These are phyloP conservation scores for Neofusicoccum cordaticola DNA, from an alignment of 2,329 filamentous ascomycete genomes.

Conservation along the genomic window DNA sequence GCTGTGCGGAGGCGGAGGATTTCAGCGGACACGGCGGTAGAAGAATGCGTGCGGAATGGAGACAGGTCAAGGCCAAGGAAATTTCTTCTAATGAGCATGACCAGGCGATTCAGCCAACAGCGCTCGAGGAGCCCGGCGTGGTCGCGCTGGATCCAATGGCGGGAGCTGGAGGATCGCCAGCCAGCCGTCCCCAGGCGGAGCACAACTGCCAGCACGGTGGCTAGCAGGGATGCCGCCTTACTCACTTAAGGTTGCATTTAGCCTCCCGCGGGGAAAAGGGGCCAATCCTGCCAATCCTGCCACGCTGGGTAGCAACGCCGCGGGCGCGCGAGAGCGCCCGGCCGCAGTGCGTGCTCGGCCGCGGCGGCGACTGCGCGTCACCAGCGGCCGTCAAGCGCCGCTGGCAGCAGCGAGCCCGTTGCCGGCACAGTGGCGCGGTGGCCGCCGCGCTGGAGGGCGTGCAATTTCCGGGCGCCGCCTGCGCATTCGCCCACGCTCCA, in stretches of 20 bases:
- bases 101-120: conserved; percentile 5
- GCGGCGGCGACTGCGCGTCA: not conserved
- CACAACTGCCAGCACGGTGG: not conserved
- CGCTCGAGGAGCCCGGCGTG: not conserved
- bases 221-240: conserved; percentile 1
- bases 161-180: conserved; percentile 1
- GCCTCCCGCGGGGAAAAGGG: conserved; percentile 15
- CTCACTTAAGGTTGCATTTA: conserved; percentile 13
- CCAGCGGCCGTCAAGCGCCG: not conserved
- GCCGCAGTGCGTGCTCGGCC: not conserved
- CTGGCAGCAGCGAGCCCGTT: not conserved
- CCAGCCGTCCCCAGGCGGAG: conserved; percentile 1
- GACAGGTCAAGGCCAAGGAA: conserved; percentile 6
- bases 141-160: not conserved
- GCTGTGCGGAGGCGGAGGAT: not conserved
- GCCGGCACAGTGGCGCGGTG: not conserved
- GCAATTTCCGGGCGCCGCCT: conserved; percentile 2
- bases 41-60: conserved; percentile 12
- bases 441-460: not conserved
- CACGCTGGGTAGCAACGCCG: not conserved
- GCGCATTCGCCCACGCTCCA: not conserved
- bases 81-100: conserved; percentile 13
- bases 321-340: not conserved
- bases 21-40: not conserved
- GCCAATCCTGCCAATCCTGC: not conserved